Evolutionary conservation across 345 rosid species (phyloP), one percentile per base, ranked within the genome.

Genomic region (Eucalyptus paniculata): DNA sequence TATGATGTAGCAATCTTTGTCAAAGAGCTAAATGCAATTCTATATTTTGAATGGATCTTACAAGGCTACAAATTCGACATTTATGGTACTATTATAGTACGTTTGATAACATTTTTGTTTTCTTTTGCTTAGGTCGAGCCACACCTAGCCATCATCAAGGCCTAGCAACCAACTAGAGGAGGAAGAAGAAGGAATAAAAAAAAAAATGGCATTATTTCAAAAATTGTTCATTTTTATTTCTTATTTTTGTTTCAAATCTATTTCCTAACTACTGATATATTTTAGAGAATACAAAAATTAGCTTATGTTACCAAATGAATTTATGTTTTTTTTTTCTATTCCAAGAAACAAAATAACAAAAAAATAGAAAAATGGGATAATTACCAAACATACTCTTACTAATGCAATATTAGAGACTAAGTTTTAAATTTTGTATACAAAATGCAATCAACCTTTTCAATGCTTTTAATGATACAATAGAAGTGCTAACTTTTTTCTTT

Each of bases 231-330:
- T 53, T 53, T 53, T 53, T 19, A 53, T 19, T 53, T 53, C 0
- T 53, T 53, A 0, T 53, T 53, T 53, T 53, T 19, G 0, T 19
- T 53, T 0, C 0, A 53, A 53, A 53, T 53, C 11, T 53, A 53
- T 53, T 19, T 0, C 1, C 58, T 0, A 0, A 0, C 2, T 10
- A 53, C 26, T 21, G 0, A 53, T 53, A 53, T 53, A 53, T 53
- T 53, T 0, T 53, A 53, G 0, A 53, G 26, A 4, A 53, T 0
- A 3, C 11, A 19, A 53, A 53, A 21, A 21, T 53, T 53, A 53
- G 0, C 0, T 53, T 53, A 53, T 53, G 11, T 53, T 21, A 53
- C 5, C 2, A 53, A 53, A 53, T 11, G 4, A 1, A 53, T 53
- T 53, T 53, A 0, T 53, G 11, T 53, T 19, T 0, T 1, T 53